phyloP scores from a whole-genome alignment of 345 rosid genomes.

The Brassica rapa region DNA sequence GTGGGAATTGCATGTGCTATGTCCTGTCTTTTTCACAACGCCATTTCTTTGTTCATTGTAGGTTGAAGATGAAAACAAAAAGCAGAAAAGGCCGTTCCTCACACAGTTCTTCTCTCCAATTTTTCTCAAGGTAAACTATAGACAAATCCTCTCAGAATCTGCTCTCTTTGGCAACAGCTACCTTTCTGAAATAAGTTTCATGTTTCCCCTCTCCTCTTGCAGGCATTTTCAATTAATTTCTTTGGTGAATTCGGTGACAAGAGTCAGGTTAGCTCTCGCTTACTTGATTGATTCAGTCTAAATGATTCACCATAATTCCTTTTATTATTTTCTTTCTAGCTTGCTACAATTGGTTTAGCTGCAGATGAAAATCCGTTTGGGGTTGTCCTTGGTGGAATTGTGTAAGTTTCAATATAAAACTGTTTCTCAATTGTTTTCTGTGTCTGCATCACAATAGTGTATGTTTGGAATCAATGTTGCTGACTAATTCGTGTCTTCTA shows the following conservation, averaged over 20 bases:
- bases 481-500: slow-evolving; percentile 5
- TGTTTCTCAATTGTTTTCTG: not conserved
- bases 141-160: not conserved
- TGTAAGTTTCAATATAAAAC: slow-evolving; percentile 53
- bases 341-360: slow-evolving; percentile 94
- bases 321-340: slow-evolving; percentile 43
- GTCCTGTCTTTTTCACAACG: not conserved
- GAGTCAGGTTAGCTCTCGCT: slow-evolving; percentile 72
- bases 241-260: slow-evolving; percentile 99
- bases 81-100: slow-evolving; percentile 72
- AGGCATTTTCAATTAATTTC: slow-evolving; percentile 97
- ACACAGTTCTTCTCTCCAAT: slow-evolving; percentile 86
- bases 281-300: not conserved
- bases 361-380: slow-evolving; percentile 96
- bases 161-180: not conserved
- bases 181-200: slow-evolving; percentile 20
- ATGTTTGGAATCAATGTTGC: slow-evolving; percentile 4
- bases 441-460: not conserved
- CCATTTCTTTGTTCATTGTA: slow-evolving; percentile 30
- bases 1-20: not conserved
- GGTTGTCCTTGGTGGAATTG: slow-evolving; percentile 84
- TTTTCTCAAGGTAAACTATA: slow-evolving; percentile 65
- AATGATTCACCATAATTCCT: slow-evolving; percentile 19
- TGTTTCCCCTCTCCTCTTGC: slow-evolving; percentile 30
- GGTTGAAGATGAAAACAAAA: slow-evolving; percentile 75